Evolutionary conservation across 176 grass and related monocot genomes (phyloP).

Genomic region (Melocanna baccifera): DNA sequence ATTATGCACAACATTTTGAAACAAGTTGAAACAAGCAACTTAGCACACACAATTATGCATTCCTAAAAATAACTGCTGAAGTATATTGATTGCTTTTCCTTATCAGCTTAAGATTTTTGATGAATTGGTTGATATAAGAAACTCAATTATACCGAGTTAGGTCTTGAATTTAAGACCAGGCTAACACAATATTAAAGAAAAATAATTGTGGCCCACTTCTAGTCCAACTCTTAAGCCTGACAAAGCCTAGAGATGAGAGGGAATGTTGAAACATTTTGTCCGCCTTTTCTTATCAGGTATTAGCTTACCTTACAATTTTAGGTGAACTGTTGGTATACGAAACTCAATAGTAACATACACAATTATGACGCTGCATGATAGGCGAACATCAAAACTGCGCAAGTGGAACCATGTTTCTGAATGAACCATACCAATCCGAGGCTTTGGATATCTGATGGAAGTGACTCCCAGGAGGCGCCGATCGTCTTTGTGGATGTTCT

Average conservation of each 20-base stretch:
- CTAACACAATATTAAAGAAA: background rate
- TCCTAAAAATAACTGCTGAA: background rate
- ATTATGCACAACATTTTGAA: background rate
- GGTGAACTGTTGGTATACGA: accelerated
- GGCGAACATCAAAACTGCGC: background rate
- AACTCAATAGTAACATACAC: background rate
- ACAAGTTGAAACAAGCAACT: background rate
- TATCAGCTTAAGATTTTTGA: too few relatives aligned
- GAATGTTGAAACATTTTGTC: too few relatives aligned
- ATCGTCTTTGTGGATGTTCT: slow-evolving; percentile 42
- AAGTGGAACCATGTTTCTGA: background rate
- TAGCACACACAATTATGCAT: background rate
- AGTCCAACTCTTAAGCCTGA: accelerated
- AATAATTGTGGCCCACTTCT: too few relatives aligned
- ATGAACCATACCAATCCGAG: slow-evolving; percentile 12
- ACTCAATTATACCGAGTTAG: too few relatives aligned
- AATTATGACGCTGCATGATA: background rate
- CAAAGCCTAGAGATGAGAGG: too few relatives aligned
- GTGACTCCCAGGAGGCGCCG: slow-evolving; percentile 57
- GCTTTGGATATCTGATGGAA: slow-evolving; percentile 40
- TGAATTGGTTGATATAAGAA: too few relatives aligned
- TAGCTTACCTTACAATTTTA: too few relatives aligned
- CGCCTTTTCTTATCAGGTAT: too few relatives aligned
- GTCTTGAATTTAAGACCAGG: too few relatives aligned
- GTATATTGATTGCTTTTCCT: background rate